Conservation (phyloP, 257 asterid species). For the Anisodus tanguticus region DNA sequence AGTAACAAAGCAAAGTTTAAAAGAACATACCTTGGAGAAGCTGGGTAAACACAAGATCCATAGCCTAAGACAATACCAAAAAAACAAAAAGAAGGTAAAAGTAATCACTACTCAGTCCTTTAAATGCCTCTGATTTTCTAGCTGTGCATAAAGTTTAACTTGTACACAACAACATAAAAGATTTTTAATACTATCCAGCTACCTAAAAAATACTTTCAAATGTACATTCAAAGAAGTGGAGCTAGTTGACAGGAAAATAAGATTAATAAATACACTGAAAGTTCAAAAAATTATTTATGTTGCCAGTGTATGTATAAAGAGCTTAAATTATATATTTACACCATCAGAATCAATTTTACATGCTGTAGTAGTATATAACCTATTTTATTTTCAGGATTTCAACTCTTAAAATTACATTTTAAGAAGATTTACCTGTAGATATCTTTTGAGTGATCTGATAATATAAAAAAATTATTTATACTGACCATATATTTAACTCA, state of each 20-base stretch:
- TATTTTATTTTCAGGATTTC: background rate
- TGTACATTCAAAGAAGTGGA: too few species aligned
- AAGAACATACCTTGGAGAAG: constrained; percentile 62
- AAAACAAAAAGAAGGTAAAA: background rate
- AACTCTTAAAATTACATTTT: background rate
- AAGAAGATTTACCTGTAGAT: background rate
- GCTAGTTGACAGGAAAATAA: too few species aligned
- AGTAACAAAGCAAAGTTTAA: background rate
- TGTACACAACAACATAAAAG: too few species aligned
- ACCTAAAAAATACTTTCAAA: too few species aligned
- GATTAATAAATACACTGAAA: background rate
- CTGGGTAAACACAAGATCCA: constrained; percentile 91
- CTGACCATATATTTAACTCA: background rate
- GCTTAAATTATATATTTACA: background rate
- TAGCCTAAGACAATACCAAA: constrained; percentile 53
- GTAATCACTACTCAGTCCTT: too few species aligned
- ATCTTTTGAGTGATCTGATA: background rate
- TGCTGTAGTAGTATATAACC: background rate
- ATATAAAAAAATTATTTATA: background rate
- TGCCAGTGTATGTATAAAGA: background rate
- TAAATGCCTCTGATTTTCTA: too few species aligned
- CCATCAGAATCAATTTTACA: fast-evolving
- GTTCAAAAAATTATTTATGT: background rate
- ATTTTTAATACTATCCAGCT: too few species aligned
- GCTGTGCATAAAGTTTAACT: too few species aligned